Evolutionary conservation across 2,329 filamentous ascomycete species (phyloP), one percentile per base, ranked within the genome.

Genomic region (Aureobasidium sp.): DNA sequence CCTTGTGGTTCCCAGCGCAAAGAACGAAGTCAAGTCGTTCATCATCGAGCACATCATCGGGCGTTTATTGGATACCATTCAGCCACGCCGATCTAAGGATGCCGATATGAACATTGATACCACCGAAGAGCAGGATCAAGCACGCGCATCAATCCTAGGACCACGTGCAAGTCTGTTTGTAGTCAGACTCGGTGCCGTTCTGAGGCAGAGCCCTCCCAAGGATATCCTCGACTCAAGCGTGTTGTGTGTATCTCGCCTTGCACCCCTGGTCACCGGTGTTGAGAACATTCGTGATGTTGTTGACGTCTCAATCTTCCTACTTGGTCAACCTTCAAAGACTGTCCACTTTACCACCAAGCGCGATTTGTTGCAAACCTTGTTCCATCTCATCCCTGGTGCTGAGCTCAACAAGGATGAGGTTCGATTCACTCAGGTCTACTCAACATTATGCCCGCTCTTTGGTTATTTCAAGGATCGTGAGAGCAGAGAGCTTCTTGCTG

Each of bases 271-370:
- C 15, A 80, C 86, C 70, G 80, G 84, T 65, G 78, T 85, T 61
- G 78, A 84, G 7, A 88, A 94, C 68, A 86, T 90, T 17, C 84
- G 84, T n/a, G 87, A 87, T 49, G 82, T 97, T 62, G 84, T 96
- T 41, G 85, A 87, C 64, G 91, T 95, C 55, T 87, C 88, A 1
- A 87, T 87, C 11, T 93, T 89, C 72, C 80, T 97, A 39, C 82
- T 97, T 36, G 86, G 88, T 65, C 91, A 96, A 69, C 91, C 93
- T n/a, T 84, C 88, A 27, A 86, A 89, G 64, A 83, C 87, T 59
- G 91, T 97, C 37, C 92, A 84, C 66, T 90, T 90, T 0, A 90
- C 85, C 68, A 88, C 89, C 8, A 97, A 97, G 77, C 85, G 88
- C 7, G 85, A 87, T 22, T 81, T 99, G 37, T 78, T 99, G 41